Base-by-base conservation (phyloP, 1,284 basidiomycete genomes). In the Athelia sp. region DNA sequence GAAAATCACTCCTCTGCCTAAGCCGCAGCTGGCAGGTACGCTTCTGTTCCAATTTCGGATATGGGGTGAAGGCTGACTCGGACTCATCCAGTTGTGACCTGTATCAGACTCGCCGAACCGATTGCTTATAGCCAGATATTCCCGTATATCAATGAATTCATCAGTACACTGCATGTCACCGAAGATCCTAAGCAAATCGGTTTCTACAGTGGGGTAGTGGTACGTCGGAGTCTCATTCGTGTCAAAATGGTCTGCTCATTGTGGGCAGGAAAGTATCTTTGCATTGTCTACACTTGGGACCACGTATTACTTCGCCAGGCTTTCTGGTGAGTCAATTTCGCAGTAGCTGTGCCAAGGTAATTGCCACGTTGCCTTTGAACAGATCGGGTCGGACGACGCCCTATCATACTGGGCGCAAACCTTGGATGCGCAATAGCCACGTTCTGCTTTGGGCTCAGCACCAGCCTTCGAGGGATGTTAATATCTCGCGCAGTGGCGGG, bases 241-340 rank as follows among this genome's bases (percentile, higher is more conserved):
- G 6, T 6, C 36, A 29, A 4, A 29, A n/a, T n/a, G n/a, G n/a
- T n/a, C n/a, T 18, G 35, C 15, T 36, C 17, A 35, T 57, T 56
- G n/a, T n/a, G n/a, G n/a, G n/a, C n/a, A 82, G 79, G 83, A 86
- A 64, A 82, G 79, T 47, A 71, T 70, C 22, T 86, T 84, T 60
- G 80, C 82, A 3, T 49, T 84, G 19, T 68, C 79, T 1, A 83
- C 86, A 56, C 68, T 85, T 2, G 60, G 72, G 26, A 79, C 79
- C 17, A 82, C 84, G 50, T 84, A 82, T 58, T 76, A 77, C 4
- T 85, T 81, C 79, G 81, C 81, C 2, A 71, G 67, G 38, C 56
- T 83, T 10, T 84, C 82, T 43, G 80, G 81, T 81, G 48, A 17
- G 69, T 13, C 26, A 29, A 13, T 29, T 29, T 50, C 22, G n/a